These are phyloP conservation scores for Chalciporus pseudorubinellus DNA, from an alignment of 768 basidiomycete species.

Conservation along the genomic window DNA sequence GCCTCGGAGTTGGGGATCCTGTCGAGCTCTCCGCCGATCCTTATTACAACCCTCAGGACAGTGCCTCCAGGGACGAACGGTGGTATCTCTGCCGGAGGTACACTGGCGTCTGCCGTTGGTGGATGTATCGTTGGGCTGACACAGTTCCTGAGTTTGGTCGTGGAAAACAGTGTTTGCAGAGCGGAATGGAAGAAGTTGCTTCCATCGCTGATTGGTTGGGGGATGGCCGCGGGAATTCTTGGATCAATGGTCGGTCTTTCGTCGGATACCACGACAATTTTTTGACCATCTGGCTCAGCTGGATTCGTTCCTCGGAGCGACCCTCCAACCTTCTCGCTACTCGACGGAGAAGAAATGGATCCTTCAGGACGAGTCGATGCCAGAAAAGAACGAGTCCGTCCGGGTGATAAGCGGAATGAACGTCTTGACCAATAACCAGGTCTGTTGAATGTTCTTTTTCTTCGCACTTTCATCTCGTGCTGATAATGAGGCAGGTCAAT, in stretches of 20 bases:
- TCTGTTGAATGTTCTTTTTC: conserved; percentile 23
- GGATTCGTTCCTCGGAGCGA: conserved; percentile 87
- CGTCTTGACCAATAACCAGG: conserved; percentile 83
- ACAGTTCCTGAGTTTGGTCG: conserved; percentile 51
- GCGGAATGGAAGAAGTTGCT: conserved; percentile 37
- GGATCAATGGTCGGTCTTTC: conserved; percentile 62
- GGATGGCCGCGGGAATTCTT: conserved; percentile 63
- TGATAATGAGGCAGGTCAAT: conserved; percentile 38
- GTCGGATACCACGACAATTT: not conserved
- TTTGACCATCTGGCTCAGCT: conserved; percentile 41
- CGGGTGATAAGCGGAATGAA: conserved; percentile 62
- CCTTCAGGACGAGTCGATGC: conserved; percentile 52
- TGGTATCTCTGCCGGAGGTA: conserved; percentile 74
- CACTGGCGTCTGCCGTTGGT: conserved; percentile 67
- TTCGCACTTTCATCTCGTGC: not conserved
- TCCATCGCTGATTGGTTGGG: conserved; percentile 52
- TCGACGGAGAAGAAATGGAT: conserved; percentile 59
- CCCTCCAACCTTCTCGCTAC: conserved; percentile 78
- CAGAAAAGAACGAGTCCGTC: conserved; percentile 42
- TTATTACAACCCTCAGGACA: conserved; percentile 71
- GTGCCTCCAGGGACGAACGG: conserved; percentile 94
- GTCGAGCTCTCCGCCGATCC: conserved; percentile 60
- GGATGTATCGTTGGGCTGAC: conserved; percentile 69
- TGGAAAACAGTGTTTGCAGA: conserved; percentile 62
- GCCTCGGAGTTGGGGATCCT: conserved; percentile 93